Evolutionary conservation across 371 early-diverging fungal species (phyloP).

Genomic region (Rhizopus arrhizus): DNA sequence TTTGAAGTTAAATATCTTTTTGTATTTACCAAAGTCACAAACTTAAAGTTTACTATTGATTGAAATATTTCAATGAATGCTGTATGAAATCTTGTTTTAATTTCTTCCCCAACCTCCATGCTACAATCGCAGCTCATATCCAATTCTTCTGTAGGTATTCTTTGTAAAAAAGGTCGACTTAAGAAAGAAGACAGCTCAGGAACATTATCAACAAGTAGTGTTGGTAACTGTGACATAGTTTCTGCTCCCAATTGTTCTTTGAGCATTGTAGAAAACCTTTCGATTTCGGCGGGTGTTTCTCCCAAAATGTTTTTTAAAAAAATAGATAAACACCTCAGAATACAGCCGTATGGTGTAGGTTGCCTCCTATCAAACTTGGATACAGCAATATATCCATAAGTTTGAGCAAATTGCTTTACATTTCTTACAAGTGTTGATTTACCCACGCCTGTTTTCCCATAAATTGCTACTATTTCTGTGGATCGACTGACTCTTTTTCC

Average conservation of each 20-base stretch:
- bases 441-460: slow-evolving; percentile 49
- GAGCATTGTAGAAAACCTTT: slow-evolving; percentile 42
- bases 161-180: slow-evolving; percentile 17
- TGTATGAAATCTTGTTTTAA: slow-evolving; percentile 46
- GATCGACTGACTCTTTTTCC: slow-evolving; percentile 27
- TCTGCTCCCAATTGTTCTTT: slow-evolving; percentile 41
- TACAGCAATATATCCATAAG: slow-evolving; percentile 50
- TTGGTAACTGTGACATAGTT: slow-evolving; percentile 38
- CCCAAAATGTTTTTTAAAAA: slow-evolving; percentile 45
- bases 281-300: slow-evolving; percentile 35
- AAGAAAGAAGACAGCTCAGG: slow-evolving; percentile 42
- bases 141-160: neutral
- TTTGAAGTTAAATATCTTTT: neutral
- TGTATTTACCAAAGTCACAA: slow-evolving; percentile 48
- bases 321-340: slow-evolving; percentile 44
- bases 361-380: slow-evolving; percentile 50
- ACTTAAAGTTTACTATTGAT: slow-evolving; percentile 50
- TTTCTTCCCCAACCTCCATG: slow-evolving; percentile 43
- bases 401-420: slow-evolving; percentile 44
- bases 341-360: slow-evolving; percentile 51
- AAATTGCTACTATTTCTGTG: slow-evolving; percentile 48
- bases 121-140: slow-evolving; percentile 26
- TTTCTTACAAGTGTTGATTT: slow-evolving; percentile 47
- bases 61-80: slow-evolving; percentile 52
- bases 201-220: slow-evolving; percentile 43